Conservation (phyloP, 768 basidiomycete genomes). For the Leccinum subtestaceum region DNA sequence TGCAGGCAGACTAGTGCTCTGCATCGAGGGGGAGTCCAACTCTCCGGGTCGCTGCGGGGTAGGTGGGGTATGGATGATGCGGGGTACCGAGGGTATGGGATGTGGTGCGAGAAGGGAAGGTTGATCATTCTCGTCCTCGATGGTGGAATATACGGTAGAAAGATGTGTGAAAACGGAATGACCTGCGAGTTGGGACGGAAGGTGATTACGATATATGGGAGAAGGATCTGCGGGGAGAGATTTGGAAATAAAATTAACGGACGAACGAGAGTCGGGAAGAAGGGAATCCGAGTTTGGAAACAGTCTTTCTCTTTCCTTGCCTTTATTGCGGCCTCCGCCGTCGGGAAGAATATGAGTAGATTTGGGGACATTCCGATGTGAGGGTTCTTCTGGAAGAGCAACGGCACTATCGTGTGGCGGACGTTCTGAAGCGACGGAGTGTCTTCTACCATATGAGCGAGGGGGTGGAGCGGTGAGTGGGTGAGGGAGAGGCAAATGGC, state of each 20-base stretch:
- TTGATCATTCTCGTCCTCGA: conserved; percentile 25
- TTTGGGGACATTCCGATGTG: conserved; percentile 16
- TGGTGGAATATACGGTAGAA: conserved; percentile 27
- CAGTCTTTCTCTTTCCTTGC: conserved; percentile 25
- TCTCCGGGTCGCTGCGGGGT: conserved; percentile 32
- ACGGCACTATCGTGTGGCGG: conserved; percentile 34
- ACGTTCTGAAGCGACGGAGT: conserved; percentile 30
- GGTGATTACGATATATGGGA: conserved; percentile 11
- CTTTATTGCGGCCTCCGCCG: conserved; percentile 20
- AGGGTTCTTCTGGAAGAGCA: conserved; percentile 28
- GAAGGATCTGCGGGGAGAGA: conserved; percentile 23
- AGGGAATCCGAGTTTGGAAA: conserved; percentile 1
- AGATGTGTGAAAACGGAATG: conserved; percentile 13
- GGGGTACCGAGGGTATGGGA: conserved; percentile 26
- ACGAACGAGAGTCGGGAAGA: conserved; percentile 12
- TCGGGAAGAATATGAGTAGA: conserved; percentile 8
- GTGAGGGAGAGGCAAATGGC: conserved; percentile 26
- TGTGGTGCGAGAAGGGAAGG: conserved; percentile 31
- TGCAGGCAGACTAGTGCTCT: conserved; percentile 4
- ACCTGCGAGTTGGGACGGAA: conserved; percentile 10
- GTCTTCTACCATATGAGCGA: conserved; percentile 28
- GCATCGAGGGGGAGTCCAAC: conserved; percentile 5
- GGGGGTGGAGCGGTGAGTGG: conserved; percentile 6
- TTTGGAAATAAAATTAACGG: conserved; percentile 18
- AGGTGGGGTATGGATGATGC: conserved; percentile 37